Conservation (phyloP, 1,284 basidiomycete species). For the Porogramme epimiltina region DNA sequence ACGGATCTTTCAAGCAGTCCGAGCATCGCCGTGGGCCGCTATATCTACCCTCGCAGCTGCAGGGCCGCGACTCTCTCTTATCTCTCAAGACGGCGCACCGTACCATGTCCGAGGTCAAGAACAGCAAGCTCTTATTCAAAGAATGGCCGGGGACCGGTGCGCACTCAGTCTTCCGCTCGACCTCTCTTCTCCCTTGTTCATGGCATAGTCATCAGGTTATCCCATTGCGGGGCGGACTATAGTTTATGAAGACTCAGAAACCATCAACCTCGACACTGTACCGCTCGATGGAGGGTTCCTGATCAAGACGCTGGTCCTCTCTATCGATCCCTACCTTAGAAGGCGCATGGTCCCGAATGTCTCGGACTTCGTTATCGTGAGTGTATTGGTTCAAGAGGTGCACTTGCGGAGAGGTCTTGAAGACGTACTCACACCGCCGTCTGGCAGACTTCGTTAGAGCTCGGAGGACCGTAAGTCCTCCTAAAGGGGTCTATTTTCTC, state of each 20-base stretch:
- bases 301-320: slow-evolving; percentile 49
- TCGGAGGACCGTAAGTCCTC: slow-evolving; percentile 44
- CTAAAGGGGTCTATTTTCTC: background rate
- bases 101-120: no score
- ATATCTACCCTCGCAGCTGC: no score
- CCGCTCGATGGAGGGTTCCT: slow-evolving; percentile 54
- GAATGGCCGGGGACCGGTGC: background rate
- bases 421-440: background rate
- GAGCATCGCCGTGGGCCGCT: no score
- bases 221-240: slow-evolving; percentile 47
- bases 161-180: background rate
- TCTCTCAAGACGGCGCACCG: no score
- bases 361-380: slow-evolving; percentile 1
- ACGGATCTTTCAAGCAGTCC: no score
- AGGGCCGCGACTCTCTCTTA: no score
- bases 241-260: slow-evolving; percentile 45
- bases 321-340: slow-evolving; percentile 51
- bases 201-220: slow-evolving; percentile 32
- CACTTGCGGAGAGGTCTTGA: background rate
- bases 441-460: slow-evolving; percentile 29
- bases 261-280: slow-evolving; percentile 52
- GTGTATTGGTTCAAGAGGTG: background rate
- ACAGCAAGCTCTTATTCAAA: no score
- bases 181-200: background rate
- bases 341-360: slow-evolving; percentile 32